Base-by-base conservation (phyloP, 2,329 filamentous ascomycete species). In the Apiospora aurea region DNA sequence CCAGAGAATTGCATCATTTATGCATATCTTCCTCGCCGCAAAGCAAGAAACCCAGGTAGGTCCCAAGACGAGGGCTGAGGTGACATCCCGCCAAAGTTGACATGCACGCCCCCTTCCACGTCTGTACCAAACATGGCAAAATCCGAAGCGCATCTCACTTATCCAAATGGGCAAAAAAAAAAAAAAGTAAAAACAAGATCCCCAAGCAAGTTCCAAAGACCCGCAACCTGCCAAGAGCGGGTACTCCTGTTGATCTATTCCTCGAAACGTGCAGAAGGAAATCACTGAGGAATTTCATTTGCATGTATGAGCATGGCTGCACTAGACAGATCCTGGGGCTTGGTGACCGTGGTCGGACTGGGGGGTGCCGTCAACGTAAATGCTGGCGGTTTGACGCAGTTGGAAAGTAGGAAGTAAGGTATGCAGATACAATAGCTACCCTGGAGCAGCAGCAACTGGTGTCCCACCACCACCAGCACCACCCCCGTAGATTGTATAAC, bases 201-300 rank as follows among this genome's bases (percentile, higher is more conserved):
- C n/a, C 49, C 26, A 16, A 13, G 11, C 26, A 29, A 38, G 34
- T 2, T 29, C 18, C 57, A 64, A 64, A 38, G 29, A n/a, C 34
- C 57, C 57, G 34, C 57, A n/a, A 8, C 34, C 57, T 14, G 21
- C 57, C 57, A n/a, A 64, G 57, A 64, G 57, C 57, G 57, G 57
- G 57, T 38, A 24, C 57, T 10, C 4, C 34, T 41, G 57, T 41
- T 41, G 57, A 64, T 64, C 57, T 64, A n/a, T 41, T 64, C 11
- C 57, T 41, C 57, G 10, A 41, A 41, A 64, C 5, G 57, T 64
- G 57, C 34, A 41, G 26, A 24, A 38, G 29, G 8, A 64, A 64
- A 64, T 64, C 57, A 41, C 29, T 43, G 24, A 14, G 57, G 41
- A 41, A 41, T 41, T 64, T 41, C 57, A n/a, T 13, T n/a, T 41